These are phyloP conservation scores for Parafenestella ontariensis DNA, from an alignment of 2,329 filamentous ascomycete genomes.

Conservation along the genomic window DNA sequence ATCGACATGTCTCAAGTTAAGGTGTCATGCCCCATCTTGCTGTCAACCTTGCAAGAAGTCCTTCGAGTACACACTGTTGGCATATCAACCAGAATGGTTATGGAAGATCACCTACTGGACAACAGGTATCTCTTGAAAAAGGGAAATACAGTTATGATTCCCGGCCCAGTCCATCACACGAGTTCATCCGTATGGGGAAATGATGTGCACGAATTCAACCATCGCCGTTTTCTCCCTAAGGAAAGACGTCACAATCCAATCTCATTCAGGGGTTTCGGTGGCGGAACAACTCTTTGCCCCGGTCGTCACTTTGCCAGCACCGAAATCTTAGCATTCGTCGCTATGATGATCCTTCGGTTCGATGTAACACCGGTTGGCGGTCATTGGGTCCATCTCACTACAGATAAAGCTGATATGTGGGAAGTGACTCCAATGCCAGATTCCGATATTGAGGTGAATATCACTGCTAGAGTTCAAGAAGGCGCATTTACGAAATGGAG, in stretches of 20 bases:
- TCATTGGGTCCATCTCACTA: slow-evolving; percentile 17
- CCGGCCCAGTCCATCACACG: slow-evolving; percentile 28
- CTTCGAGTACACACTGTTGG: slow-evolving; percentile 47
- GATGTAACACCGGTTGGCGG: slow-evolving; percentile 26
- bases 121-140: slow-evolving; percentile 43
- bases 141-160: slow-evolving; percentile 37
- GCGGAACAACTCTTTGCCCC: slow-evolving; percentile 39
- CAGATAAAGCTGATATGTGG: slow-evolving; percentile 15
- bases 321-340: slow-evolving; percentile 33
- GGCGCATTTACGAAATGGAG: too few relatives aligned
- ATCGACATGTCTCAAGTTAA: neutral
- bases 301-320: slow-evolving; percentile 43
- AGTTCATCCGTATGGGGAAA: neutral
- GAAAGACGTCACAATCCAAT: slow-evolving; percentile 7
- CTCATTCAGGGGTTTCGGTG: slow-evolving; percentile 37
- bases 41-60: slow-evolving; percentile 51
- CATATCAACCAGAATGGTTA: slow-evolving; percentile 34
- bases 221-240: neutral
- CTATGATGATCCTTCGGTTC: slow-evolving; percentile 35
- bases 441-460: slow-evolving; percentile 12
- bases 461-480: too few relatives aligned
- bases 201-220: neutral
- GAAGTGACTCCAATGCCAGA: slow-evolving; percentile 11
- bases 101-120: slow-evolving; percentile 41
- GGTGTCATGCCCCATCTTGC: slow-evolving; percentile 46